These are phyloP conservation scores for Coprinopsis cinerea DNA, from an alignment of 768 basidiomycete genomes.

Conservation along the genomic window DNA sequence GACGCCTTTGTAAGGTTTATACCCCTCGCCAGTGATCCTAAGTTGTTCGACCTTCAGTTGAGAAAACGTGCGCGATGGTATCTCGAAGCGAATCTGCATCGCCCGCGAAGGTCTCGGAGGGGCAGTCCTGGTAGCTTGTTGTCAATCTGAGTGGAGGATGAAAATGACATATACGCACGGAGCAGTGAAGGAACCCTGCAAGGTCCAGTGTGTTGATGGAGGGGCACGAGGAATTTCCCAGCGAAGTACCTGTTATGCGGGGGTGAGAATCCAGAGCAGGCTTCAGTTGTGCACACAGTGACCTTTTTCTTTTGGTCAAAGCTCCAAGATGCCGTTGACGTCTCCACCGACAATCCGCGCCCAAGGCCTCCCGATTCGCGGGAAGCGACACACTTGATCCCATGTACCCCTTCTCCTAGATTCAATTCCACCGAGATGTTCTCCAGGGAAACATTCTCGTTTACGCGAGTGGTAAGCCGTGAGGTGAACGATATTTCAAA, in stretches of 20 bases:
- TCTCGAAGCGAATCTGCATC: conserved; percentile 64
- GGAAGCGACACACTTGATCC: conserved; percentile 66
- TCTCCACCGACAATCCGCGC: conserved; percentile 24
- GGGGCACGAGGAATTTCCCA: conserved; percentile 74
- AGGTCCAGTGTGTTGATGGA: conserved; percentile 62
- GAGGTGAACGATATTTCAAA: conserved; percentile 63
- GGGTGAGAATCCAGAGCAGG: not conserved
- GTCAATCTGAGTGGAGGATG: not conserved
- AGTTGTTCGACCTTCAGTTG: conserved; percentile 82
- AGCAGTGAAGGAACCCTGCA: conserved; percentile 75
- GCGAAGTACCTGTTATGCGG: conserved; percentile 51
- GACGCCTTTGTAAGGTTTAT: conserved; percentile 92
- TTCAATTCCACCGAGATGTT: conserved; percentile 65
- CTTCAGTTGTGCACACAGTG: conserved; percentile 1
- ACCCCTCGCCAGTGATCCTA: conserved; percentile 68
- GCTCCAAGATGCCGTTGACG: conserved; percentile 61
- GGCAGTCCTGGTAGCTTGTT: conserved; percentile 18
- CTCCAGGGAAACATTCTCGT: too few relatives aligned
- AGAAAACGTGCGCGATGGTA: conserved; percentile 70
- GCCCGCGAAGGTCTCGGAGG: conserved; percentile 68
- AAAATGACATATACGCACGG: conserved; percentile 33
- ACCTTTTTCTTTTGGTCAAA: conserved; percentile 71
- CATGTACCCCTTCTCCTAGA: conserved; percentile 68
- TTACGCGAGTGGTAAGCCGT: conserved; percentile 51
- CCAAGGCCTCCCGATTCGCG: conserved; percentile 48